Base-by-base conservation (phyloP, 2,329 filamentous ascomycete species). In the Fusarium brevicatenulatum region DNA sequence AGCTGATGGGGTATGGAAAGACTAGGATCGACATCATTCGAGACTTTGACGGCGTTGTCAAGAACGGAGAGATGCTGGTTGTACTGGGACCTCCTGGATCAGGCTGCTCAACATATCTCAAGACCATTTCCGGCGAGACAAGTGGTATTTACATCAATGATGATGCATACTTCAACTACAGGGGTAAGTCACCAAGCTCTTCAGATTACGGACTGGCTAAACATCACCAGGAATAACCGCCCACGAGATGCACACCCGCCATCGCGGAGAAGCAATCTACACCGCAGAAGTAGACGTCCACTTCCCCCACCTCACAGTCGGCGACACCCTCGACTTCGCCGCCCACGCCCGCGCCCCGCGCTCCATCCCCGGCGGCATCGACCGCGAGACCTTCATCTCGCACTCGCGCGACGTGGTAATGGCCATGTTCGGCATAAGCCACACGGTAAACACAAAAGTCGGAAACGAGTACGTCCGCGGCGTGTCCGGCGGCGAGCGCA, bases 231-330 rank as follows among this genome's bases (percentile, higher is more conserved):
- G 73, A 11, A 76, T 76, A 32, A 54, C 73, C 11, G 71, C 73
- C 16, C 46, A 72, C 9, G 73, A 76, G 44, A 77, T 77, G 75
- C 75, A 77, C 36, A 57, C 65, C 7, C 66, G 68, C 13, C 75
- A 77, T 82, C 90, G 92, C 25, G 93, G 93, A 62, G 93, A 95
- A 81, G 92, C 91, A 64, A 95, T 95, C 79, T 95, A 95, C 82
- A 94, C 92, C 0, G 92, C 92, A 63, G 93, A 95, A 81, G 91
- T 93, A 37, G 93, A 95, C 78, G 91, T 92, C 6, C 92, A 94
- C 81, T 94, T 94, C 76, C 91, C 92, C 9, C 88, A 90, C 81
- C 83, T 95, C 74, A 91, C 88, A 7, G 92, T 95, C 19, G 92
- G 92, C 57, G 91, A 95, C 74, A 95, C 93, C 0, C 85, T 95